phyloP scores from a whole-genome alignment of 352 stramenopile genomes.

The Globisporangium carolinianum region DNA sequence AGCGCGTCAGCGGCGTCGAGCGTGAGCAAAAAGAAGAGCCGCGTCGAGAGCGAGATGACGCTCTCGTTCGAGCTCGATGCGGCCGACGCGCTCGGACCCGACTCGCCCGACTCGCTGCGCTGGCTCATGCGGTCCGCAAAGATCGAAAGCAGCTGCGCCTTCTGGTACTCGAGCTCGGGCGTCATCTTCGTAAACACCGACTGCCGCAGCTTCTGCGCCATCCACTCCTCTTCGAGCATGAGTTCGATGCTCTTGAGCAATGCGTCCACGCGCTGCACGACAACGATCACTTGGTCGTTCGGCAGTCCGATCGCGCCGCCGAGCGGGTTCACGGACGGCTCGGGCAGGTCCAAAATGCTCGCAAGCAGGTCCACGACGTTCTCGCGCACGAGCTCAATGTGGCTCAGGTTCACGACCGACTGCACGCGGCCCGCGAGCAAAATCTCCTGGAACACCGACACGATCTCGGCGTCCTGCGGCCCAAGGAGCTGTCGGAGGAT shows the following conservation, averaged over 20 bases:
- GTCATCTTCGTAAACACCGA: constrained; percentile 75
- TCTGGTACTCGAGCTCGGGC: constrained; percentile 70
- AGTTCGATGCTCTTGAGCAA: constrained; percentile 79
- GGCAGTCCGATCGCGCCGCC: constrained; percentile 48
- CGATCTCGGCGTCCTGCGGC: constrained; percentile 47
- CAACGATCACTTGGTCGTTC: constrained; percentile 68
- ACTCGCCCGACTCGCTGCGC: constrained; percentile 27
- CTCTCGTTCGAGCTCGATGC: constrained; percentile 68
- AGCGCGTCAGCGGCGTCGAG: constrained; percentile 77
- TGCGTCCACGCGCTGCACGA: constrained; percentile 71
- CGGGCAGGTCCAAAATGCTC: constrained; percentile 76
- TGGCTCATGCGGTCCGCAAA: constrained; percentile 68
- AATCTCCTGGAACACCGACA: constrained; percentile 68
- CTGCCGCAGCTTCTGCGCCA: constrained; percentile 76
- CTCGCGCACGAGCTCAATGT: constrained; percentile 70
- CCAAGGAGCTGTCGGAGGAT: constrained; percentile 79
- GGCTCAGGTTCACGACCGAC: constrained; percentile 60
- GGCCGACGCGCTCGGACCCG: constrained; percentile 28
- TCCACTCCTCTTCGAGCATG: constrained; percentile 85
- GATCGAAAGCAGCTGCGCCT: constrained; percentile 66
- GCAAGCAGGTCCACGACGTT: constrained; percentile 81
- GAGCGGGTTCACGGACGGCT: constrained; percentile 56
- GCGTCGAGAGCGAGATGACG: constrained; percentile 68
- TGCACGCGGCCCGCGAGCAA: constrained; percentile 38
- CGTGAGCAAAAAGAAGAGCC: constrained; percentile 80